phyloP scores from a whole-genome alignment of 441 rosid species.

The Aquilaria agallochum region DNA sequence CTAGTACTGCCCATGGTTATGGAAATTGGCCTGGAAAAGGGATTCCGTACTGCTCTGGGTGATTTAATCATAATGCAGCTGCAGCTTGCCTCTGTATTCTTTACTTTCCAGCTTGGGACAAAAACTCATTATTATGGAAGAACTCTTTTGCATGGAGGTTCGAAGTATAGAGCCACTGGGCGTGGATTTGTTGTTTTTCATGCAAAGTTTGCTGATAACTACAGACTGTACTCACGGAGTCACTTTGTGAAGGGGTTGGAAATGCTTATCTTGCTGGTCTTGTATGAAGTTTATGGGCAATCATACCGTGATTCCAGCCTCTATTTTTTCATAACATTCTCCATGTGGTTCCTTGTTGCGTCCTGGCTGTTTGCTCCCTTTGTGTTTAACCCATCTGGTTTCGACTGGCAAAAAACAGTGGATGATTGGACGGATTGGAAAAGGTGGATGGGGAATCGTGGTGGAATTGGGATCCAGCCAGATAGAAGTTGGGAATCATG shows the following conservation, averaged over 20 bases:
- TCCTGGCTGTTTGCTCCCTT: slow-evolving; percentile 98
- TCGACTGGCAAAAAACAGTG: slow-evolving; percentile 97
- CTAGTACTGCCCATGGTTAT: slow-evolving; percentile 92
- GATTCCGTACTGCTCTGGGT: slow-evolving; percentile 84
- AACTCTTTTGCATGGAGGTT: slow-evolving; percentile 91
- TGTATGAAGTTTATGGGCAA: slow-evolving; percentile 63
- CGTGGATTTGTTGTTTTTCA: slow-evolving; percentile 93
- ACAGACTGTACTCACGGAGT: slow-evolving; percentile 87
- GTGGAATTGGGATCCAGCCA: slow-evolving; percentile 80
- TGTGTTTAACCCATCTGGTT: slow-evolving; percentile 92
- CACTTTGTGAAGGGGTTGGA: slow-evolving; percentile 97
- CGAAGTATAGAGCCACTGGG: slow-evolving; percentile 82
- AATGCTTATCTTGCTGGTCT: slow-evolving; percentile 54
- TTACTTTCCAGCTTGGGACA: slow-evolving; percentile 98
- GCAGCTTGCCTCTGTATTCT: slow-evolving; percentile 92
- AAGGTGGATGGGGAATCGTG: slow-evolving; percentile 93
- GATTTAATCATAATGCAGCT: slow-evolving; percentile 94
- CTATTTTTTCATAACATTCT: slow-evolving; percentile 61
- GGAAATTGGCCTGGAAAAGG: slow-evolving; percentile 95
- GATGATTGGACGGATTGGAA: slow-evolving; percentile 99
- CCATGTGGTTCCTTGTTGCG: slow-evolving; percentile 93
- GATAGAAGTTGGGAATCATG: slow-evolving; percentile 96
- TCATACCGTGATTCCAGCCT: slow-evolving; percentile 77
- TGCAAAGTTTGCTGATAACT: slow-evolving; percentile 88
- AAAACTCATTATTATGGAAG: slow-evolving; percentile 90